Evolutionary conservation across 495 filamentous ascomycete genomes (phyloP), one percentile per base, ranked within the genome.

Genomic region (Cudoniella acicularis): DNA sequence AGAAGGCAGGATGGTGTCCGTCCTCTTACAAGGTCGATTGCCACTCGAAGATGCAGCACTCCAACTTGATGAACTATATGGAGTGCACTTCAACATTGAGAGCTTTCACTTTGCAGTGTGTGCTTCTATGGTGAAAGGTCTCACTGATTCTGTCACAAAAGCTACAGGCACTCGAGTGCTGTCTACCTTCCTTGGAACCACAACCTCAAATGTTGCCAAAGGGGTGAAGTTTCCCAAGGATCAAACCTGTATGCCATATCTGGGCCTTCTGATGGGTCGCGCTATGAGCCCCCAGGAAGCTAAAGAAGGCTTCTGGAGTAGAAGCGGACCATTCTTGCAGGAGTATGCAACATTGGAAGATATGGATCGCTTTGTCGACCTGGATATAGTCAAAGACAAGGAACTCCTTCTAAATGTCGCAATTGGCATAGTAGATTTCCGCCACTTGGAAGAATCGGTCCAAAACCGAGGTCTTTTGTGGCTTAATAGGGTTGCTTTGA

Each of bases 41-140:
- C 74, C 77, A 52, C 72, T 86, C 10, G 83, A 86, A 54, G 80
- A 85, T 51, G 81, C 81, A 10, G 75, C 82, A 10, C 58, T 77
- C 3, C 75, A 78, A 21, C 70, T 87, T 10, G 84, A 87, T 57
- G 80, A 84, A 22, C 73, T 80, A 20, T 86, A 84, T 59, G 83
- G 83, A 0, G 74, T 87, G 23, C 78, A 79, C 46, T 87, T 87
- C 58, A 83, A 75, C 52, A 58, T 63, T n/a, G 81, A 86, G 23
- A 84, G 77, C 61, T 87, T 87, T 64, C 84, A 87, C 60, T 81
- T 79, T 62, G 84, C 84, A 0, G 74, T 84, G 3, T 82, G 77
- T 56, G 83, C 83, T 23, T 81, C 79, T 49, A 69, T 87, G 13
- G 77, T 83, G 1, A 77, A 83, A 54, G 84, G 83, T 1, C 74